Percentiles rank a stretch among this genome's conserved stretches.
These are phyloP conservation scores for Exophiala oligosperma DNA, from an alignment of 2,329 filamentous ascomycete species.

Conservation along the genomic window DNA sequence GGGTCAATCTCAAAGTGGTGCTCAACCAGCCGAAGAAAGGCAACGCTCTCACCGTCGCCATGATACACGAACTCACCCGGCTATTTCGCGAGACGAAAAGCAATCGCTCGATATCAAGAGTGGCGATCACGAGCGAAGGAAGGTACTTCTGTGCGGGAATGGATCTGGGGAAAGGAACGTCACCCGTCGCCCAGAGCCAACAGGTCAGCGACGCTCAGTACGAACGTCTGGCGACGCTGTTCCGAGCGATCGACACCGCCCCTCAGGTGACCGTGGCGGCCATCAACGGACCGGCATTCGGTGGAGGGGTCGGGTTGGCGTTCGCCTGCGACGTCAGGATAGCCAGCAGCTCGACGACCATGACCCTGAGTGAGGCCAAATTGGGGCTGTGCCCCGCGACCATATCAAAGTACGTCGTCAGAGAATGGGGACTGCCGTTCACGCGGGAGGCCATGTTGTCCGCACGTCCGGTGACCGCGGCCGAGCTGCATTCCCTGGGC, in stretches of 20 bases:
- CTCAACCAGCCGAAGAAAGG: conserved; percentile 41
- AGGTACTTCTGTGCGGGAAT: conserved; percentile 28
- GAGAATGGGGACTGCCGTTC: conserved; percentile 42
- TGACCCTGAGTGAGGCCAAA: conserved; percentile 44
- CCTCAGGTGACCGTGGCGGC: conserved; percentile 45
- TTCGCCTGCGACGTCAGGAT: conserved; percentile 45
- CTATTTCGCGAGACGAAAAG: conserved; percentile 30
- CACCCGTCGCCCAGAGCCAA: conserved; percentile 26
- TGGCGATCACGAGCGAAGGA: conserved; percentile 20
- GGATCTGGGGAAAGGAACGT: conserved; percentile 28
- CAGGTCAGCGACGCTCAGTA: conserved; percentile 26
- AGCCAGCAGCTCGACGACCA: conserved; percentile 16
- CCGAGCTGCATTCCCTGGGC: background rate
- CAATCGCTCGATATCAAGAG: conserved; percentile 35
- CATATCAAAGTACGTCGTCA: conserved; percentile 42
- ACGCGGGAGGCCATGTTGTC: conserved; percentile 40
- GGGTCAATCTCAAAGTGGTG: conserved; percentile 26
- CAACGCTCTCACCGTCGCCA: conserved; percentile 40
- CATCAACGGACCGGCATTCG: conserved; percentile 46
- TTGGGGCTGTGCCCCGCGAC: conserved; percentile 40
- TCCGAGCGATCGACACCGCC: conserved; percentile 41
- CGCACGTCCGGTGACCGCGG: background rate
- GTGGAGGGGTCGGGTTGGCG: conserved; percentile 46
- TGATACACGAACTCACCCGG: conserved; percentile 37
- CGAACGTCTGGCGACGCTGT: conserved; percentile 29